Evolutionary conservation across 2,329 filamentous ascomycete genomes (phyloP), one percentile per base, ranked within the genome.

Genomic region (Alternaria rosae): DNA sequence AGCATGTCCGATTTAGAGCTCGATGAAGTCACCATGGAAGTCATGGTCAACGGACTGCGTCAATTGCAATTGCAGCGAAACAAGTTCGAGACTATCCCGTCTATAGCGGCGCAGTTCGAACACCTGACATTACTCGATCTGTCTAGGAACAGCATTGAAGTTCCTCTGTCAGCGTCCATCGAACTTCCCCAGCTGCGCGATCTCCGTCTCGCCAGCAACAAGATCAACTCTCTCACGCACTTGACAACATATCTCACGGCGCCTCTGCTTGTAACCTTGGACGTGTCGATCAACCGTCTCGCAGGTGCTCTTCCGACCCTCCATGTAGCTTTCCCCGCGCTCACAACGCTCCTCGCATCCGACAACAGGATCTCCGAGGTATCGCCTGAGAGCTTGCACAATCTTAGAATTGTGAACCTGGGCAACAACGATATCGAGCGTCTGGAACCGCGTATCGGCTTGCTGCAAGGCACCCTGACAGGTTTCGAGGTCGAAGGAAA

Each of bases 371-470:
- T 97, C 52, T 83, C 86, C 6, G 89, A 91, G 13, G 84, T 97
- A 15, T 87, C 91, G 1, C 89, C 92, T 0, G 90, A 93, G 10
- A 84, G 88, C 10, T 88, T 97, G 38, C 85, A 85, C 53, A 94
- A 94, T 0, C 77, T 97, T 59, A 88, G 88, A 66, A 86, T 91
- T 6, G 87, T 96, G 3, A 92, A 97, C 76, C 88, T 93, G 9
- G 88, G 88, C 67, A 94, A 93, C 78, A 98, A 98, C 74, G 91
- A 94, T 53, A 92, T 98, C 65, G 87, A 87, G n/a, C 87, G 88
- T 48, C 82, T 98, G 13, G 92, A 95, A 62, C 91, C 94, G 0
- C 88, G 90, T 8, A 85, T 98, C 11, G 94, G 94, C 0, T 82
- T 97, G 12, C 83, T 97, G 0, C 89, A 90, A 23, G 90, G 89